Conservation (phyloP, 2,329 filamentous ascomycete species). For the Colletotrichum liaoningense region DNA sequence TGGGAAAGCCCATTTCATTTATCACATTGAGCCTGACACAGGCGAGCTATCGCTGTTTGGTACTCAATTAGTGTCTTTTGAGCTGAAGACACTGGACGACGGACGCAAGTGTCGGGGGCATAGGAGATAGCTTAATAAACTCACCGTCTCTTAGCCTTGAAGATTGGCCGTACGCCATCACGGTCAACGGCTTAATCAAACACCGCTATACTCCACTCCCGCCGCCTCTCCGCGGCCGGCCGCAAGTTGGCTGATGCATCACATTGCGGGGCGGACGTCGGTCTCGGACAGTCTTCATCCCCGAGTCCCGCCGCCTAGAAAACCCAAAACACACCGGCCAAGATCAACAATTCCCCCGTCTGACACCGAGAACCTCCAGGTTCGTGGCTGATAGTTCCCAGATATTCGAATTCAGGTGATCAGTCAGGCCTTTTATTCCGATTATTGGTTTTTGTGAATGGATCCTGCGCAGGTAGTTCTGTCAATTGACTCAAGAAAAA, state of each 20-base stretch:
- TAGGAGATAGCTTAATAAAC: background rate
- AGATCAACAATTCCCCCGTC: background rate
- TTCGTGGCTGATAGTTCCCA: background rate
- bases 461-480: background rate
- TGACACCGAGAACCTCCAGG: background rate
- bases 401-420: background rate
- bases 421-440: background rate
- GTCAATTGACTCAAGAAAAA: background rate
- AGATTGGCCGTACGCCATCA: background rate
- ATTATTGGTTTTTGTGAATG: background rate
- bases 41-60: too few relatives aligned
- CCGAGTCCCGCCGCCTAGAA: background rate
- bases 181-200: background rate
- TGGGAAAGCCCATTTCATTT: too few relatives aligned
- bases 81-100: too few relatives aligned
- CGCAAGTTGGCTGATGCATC: background rate
- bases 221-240: background rate
- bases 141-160: background rate
- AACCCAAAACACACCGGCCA: background rate
- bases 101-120: too few relatives aligned
- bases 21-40: too few relatives aligned
- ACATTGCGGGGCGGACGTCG: background rate
- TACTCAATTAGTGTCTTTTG: too few relatives aligned
- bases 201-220: background rate
- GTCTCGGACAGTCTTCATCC: background rate